Conservation (phyloP, 75 land plant species). For the Sequoiadendron giganteum region DNA sequence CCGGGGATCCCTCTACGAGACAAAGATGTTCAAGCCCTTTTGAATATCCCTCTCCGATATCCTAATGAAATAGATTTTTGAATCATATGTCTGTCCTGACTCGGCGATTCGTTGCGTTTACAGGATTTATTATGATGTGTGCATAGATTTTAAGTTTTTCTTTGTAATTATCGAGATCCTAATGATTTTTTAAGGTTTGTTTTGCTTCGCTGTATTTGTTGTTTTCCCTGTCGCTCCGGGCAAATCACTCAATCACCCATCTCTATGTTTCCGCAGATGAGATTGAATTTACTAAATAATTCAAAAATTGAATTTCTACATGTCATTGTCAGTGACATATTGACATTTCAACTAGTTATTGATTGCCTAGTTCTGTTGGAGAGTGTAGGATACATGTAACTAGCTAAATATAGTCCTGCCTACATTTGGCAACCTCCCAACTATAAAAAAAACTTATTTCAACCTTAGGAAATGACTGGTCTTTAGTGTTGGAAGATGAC, state of each 20-base stretch:
- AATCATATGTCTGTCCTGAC: neutral
- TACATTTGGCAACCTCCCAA: neutral
- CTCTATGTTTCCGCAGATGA: neutral
- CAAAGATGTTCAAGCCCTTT: neutral
- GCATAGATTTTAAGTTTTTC: neutral
- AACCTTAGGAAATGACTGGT: too few species aligned
- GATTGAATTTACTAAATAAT: neutral
- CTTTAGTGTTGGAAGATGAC: too few species aligned
- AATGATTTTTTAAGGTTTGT: neutral
- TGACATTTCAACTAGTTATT: neutral
- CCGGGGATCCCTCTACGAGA: neutral
- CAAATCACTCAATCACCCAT: neutral
- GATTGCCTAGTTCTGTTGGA: neutral
- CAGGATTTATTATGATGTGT: neutral
- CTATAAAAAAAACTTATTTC: neutral
- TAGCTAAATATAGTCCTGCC: neutral
- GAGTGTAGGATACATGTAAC: neutral
- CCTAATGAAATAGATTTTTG: neutral
- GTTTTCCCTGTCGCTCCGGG: neutral
- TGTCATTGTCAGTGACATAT: neutral
- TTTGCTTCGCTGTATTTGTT: neutral
- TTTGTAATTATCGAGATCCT: neutral
- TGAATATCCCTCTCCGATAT: neutral
- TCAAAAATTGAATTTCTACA: too few species aligned
- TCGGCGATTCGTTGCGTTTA: neutral